Conservation (phyloP, 139 green algal species). For the Chlamydomonas sphaeroides region DNA sequence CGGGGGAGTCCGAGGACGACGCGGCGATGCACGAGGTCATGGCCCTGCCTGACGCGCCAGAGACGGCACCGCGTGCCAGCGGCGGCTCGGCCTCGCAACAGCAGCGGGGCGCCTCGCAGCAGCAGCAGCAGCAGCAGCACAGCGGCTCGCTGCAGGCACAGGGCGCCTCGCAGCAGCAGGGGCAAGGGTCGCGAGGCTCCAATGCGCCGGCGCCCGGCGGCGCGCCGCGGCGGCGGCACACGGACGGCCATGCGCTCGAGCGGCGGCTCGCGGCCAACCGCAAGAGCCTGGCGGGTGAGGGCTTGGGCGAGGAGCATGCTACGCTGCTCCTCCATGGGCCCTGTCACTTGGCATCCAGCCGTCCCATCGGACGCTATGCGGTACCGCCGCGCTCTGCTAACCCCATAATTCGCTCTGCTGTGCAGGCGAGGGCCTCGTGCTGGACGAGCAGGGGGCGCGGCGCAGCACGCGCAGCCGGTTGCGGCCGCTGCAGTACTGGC, state of each 20-base stretch:
- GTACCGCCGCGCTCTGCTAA: background rate
- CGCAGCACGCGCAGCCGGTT: constrained; percentile 52
- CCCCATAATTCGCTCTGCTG: background rate
- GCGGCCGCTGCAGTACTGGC: constrained; percentile 67
- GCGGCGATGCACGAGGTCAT: background rate
- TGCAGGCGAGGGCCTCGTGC: constrained; percentile 45
- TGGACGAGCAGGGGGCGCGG: constrained; percentile 46
- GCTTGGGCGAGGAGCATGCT: background rate
- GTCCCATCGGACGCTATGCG: too few species aligned
- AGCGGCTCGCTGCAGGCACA: too few species aligned
- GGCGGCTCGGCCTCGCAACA: background rate
- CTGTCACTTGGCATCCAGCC: too few species aligned
- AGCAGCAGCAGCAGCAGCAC: too few species aligned
- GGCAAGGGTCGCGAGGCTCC: background rate
- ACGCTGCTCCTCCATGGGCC: too few species aligned
- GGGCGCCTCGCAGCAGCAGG: background rate
- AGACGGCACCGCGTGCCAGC: background rate
- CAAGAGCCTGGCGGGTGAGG: constrained; percentile 18
- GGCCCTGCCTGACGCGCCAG: constrained; percentile 2
- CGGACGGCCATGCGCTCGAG: background rate
- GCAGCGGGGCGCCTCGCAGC: background rate
- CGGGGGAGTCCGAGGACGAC: background rate
- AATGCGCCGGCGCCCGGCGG: too few species aligned
- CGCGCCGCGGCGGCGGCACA: background rate
- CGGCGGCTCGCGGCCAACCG: background rate